A percentile compares a stretch with the other conserved stretches of the same genome.
Evolutionary conservation across 148 eudicot species (phyloP).

Genomic region (Fallopia convolvulus): DNA sequence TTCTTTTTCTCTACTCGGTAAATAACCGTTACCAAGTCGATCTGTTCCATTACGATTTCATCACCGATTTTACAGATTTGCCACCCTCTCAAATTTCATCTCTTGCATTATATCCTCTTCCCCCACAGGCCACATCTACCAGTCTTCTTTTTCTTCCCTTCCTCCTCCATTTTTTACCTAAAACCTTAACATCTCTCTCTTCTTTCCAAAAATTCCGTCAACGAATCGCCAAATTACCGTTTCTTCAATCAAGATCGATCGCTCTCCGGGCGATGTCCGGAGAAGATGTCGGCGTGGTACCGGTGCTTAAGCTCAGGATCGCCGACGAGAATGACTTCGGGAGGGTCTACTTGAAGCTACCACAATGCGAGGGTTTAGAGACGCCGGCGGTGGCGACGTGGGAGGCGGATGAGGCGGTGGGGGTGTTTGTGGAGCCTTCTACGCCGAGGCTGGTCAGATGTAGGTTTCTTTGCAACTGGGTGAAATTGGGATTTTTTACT

Average conservation of each 20-base stretch:
- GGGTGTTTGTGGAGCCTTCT: conserved; percentile 3
- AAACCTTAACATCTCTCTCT: neutral
- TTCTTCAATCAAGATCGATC: neutral
- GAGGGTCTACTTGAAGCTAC: conserved; percentile 4
- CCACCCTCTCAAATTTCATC: neutral
- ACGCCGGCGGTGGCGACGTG: neutral
- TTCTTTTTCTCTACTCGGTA: neutral
- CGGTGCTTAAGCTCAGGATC: conserved; percentile 10
- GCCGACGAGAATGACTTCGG: neutral
- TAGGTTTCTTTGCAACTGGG: conserved; percentile 6
- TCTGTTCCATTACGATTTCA: neutral
- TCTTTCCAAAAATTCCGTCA: neutral
- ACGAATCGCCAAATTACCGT: neutral
- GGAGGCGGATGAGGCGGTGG: neutral
- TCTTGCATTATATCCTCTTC: neutral
- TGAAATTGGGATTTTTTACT: neutral
- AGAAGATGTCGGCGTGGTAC: neutral
- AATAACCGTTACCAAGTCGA: neutral
- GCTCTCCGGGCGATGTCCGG: conserved; percentile 10
- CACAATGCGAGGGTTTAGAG: conserved; percentile 6
- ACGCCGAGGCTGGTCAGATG: conserved; percentile 6
- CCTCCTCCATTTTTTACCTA: neutral
- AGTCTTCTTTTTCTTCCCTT: neutral
- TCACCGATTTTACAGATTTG: neutral
- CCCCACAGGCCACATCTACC: neutral